Evolutionary conservation across 2,329 filamentous ascomycete species (phyloP), one percentile per base, ranked within the genome.

Genomic region (Cordyceps fumosorosea): DNA sequence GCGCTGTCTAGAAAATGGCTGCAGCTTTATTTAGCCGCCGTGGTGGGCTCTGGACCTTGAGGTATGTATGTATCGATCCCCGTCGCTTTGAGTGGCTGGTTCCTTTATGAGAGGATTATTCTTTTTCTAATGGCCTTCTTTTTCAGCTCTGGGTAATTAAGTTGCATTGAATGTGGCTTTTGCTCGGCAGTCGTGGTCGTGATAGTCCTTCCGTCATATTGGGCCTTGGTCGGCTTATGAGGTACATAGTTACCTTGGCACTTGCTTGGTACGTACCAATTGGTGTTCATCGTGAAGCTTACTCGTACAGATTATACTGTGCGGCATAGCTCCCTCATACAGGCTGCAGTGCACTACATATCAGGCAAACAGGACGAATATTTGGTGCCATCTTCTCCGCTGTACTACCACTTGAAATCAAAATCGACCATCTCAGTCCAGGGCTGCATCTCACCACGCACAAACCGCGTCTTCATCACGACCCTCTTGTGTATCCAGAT

Each of bases 21-120:
- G 45, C 18, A 22, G 18, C n/a, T 47, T 10, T 45, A 44, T n/a
- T 62, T 62, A 62, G 47, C 53, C 60, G 60, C 60, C 60, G 60
- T 56, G 59, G 59, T 62, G 59, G 59, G 8, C n/a, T 24, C 24
- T 24, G 5, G 18, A 18, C 11, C 29, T 24, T 37, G 7, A 34
- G 6, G 34, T n/a, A n/a, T n/a, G 34, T 14, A 37, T 37, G 34
- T 37, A 14, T 37, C 34, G 8, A 37, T 37, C 32, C 56, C 32
- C 45, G 20, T 32, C 22, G 56, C 56, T 51, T 18, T 20, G 12
- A 44, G 47, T 58, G 45, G 56, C 45, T 51, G 56, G 12, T 7
- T 7, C 22, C 11, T 14, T 29, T n/a, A 29, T 29, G 20, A 22
- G 29, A n/a, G 20, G 18, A 8, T n/a, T 11, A 18, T 40, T 24